Evolutionary conservation across 208 protist species (phyloP).

Genomic region (Porcisia hertigi): DNA sequence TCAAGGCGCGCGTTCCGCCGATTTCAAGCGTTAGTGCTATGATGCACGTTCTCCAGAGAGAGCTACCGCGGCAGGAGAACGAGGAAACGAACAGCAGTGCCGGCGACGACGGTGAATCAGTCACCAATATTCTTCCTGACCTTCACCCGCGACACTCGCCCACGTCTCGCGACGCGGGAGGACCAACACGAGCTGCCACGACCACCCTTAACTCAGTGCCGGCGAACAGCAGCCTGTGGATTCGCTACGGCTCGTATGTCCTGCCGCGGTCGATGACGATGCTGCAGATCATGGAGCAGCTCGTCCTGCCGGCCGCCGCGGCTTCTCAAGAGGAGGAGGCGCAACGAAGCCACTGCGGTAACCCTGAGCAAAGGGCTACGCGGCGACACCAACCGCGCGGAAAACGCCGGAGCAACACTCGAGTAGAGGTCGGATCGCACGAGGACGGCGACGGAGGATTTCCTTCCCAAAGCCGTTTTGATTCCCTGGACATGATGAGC

Average conservation of each 20-base stretch:
- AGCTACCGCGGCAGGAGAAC: slow-evolving; percentile 22
- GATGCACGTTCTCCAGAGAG: slow-evolving; percentile 27
- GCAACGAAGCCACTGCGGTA: not conserved
- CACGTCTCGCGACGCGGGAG: not conserved
- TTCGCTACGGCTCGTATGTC: slow-evolving; percentile 66
- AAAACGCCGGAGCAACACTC: not conserved
- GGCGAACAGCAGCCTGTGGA: slow-evolving; percentile 40
- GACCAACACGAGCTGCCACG: not conserved
- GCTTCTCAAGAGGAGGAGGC: slow-evolving; percentile 3
- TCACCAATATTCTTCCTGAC: slow-evolving; percentile 27
- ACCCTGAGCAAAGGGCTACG: not conserved
- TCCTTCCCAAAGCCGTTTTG: not conserved
- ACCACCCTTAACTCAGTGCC: not conserved
- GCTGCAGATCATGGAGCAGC: slow-evolving; percentile 66
- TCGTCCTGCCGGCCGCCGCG: slow-evolving; percentile 21
- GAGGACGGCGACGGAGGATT: slow-evolving; percentile 1
- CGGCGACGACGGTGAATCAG: slow-evolving; percentile 21
- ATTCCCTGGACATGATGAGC: slow-evolving; percentile 12
- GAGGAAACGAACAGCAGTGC: slow-evolving; percentile 13
- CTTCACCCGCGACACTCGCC: slow-evolving; percentile 18
- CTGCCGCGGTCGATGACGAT: slow-evolving; percentile 82
- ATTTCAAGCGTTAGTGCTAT: slow-evolving; percentile 32
- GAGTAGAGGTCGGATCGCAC: not conserved
- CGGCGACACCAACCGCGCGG: not conserved
- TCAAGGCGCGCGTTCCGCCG: slow-evolving; percentile 32